Percentiles rank a stretch among this genome's conserved stretches.
Conservation (phyloP, 768 basidiomycete genomes). For the Lyophyllum atratum region DNA sequence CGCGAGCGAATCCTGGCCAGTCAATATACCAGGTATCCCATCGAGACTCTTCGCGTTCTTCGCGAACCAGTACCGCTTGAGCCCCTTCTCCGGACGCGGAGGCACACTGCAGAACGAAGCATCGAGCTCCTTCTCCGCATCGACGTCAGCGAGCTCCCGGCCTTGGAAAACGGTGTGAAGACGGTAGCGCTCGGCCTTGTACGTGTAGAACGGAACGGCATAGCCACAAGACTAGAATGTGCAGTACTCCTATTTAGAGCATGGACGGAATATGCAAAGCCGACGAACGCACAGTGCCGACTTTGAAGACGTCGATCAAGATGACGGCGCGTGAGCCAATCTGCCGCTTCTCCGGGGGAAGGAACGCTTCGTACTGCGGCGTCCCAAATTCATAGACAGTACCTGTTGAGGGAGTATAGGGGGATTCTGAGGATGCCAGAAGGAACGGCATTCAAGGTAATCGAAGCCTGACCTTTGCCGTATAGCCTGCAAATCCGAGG, state of each 20-base stretch:
- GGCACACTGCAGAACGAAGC: conserved; percentile 5
- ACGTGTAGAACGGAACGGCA: conserved; percentile 61
- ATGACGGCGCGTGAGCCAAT: conserved; percentile 64
- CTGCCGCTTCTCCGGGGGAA: conserved; percentile 46
- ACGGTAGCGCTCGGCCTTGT: conserved; percentile 53
- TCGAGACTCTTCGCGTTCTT: conserved; percentile 56
- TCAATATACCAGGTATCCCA: conserved; percentile 50
- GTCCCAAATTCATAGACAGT: conserved; percentile 64
- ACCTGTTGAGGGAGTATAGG: conserved; percentile 33
- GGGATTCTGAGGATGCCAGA: not conserved
- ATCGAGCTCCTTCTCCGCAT: conserved; percentile 13
- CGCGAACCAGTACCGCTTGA: conserved; percentile 56
- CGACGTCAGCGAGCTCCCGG: conserved; percentile 44
- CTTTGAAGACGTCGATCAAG: conserved; percentile 61
- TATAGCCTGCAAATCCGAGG: conserved; percentile 60
- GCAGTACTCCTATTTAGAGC: not conserved
- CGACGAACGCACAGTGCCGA: conserved; percentile 41
- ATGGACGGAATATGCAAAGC: not conserved
- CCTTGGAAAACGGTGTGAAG: conserved; percentile 46
- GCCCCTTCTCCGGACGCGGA: conserved; percentile 34
- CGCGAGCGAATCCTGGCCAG: conserved; percentile 23
- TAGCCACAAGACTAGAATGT: conserved; percentile 62
- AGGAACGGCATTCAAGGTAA: not conserved
- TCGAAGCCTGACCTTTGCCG: conserved; percentile 47
- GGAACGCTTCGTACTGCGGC: conserved; percentile 55